Conservation (phyloP, 2,329 filamentous ascomycete genomes). For the Westerdykella ornata region DNA sequence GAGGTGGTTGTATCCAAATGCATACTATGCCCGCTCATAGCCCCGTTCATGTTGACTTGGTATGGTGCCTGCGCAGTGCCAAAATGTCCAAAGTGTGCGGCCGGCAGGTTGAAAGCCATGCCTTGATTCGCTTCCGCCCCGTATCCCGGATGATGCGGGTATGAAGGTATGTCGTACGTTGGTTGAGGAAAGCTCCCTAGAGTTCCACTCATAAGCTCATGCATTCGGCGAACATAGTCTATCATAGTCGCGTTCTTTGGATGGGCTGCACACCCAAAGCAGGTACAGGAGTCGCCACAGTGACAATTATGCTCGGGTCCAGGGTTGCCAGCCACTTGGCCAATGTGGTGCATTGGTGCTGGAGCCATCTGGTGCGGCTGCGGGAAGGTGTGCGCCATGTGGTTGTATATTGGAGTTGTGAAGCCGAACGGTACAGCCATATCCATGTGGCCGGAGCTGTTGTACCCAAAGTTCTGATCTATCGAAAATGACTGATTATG, state of each 20-base stretch:
- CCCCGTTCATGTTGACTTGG: slow-evolving; percentile 13
- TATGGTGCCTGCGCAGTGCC: slow-evolving; percentile 18
- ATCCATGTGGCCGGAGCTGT: slow-evolving; percentile 1
- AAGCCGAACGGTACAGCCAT: slow-evolving; percentile 23
- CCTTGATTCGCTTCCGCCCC: slow-evolving; percentile 18
- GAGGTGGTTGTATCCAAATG: slow-evolving; percentile 11
- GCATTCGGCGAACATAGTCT: slow-evolving; percentile 44
- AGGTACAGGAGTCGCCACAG: slow-evolving; percentile 61
- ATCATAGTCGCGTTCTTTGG: slow-evolving; percentile 60
- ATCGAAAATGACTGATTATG: slow-evolving; percentile 17
- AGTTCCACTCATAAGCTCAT: slow-evolving; percentile 31
- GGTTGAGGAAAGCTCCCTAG: slow-evolving; percentile 28
- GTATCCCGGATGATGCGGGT: slow-evolving; percentile 29
- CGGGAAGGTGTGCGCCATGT: slow-evolving; percentile 25
- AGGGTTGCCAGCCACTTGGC: slow-evolving; percentile 27
- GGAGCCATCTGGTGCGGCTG: slow-evolving; percentile 31
- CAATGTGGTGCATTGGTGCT: slow-evolving; percentile 16
- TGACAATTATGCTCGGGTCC: slow-evolving; percentile 48
- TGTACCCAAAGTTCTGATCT: slow-evolving; percentile 9
- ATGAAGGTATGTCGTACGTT: slow-evolving; percentile 31
- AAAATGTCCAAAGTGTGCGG: slow-evolving; percentile 15
- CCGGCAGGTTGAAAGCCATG: slow-evolving; percentile 13
- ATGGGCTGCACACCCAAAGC: slow-evolving; percentile 61
- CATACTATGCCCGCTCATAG: slow-evolving; percentile 9
- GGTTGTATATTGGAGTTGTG: slow-evolving; percentile 31